Evolutionary conservation across 192 early-diverging fungal species (phyloP).

Genomic region (Backusella morwellensis): DNA sequence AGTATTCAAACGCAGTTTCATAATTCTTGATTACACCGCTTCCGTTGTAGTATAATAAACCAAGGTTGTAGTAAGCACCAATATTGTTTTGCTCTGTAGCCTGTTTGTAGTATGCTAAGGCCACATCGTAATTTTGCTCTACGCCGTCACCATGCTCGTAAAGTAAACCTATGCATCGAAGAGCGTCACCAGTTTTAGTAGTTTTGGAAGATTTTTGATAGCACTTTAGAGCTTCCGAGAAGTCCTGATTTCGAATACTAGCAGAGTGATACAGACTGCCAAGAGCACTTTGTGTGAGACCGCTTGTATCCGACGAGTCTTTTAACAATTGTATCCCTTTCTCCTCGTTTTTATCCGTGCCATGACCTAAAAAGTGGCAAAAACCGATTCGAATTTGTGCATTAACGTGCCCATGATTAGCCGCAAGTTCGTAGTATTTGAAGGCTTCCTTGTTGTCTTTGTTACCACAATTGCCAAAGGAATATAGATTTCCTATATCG

Average conservation of each 20-base stretch:
- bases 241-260: neutral
- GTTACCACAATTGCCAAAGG: neutral
- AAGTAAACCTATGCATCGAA: neutral
- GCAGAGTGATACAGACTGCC: neutral
- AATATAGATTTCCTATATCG: neutral
- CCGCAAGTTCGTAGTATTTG: neutral
- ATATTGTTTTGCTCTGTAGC: neutral
- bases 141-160: neutral
- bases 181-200: neutral
- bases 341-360: neutral
- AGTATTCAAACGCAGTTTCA: neutral
- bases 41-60: neutral
- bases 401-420: neutral
- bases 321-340: neutral
- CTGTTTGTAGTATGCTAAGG: neutral
- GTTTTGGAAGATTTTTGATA: neutral
- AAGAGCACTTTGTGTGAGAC: neutral
- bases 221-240: neutral
- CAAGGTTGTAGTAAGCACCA: neutral
- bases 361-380: neutral
- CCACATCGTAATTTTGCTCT: neutral
- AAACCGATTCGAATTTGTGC: neutral
- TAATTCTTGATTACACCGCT: neutral
- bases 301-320: neutral
- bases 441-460: neutral